Conservation (phyloP, 2,329 filamentous ascomycete genomes). For the Xylaria sp. region DNA sequence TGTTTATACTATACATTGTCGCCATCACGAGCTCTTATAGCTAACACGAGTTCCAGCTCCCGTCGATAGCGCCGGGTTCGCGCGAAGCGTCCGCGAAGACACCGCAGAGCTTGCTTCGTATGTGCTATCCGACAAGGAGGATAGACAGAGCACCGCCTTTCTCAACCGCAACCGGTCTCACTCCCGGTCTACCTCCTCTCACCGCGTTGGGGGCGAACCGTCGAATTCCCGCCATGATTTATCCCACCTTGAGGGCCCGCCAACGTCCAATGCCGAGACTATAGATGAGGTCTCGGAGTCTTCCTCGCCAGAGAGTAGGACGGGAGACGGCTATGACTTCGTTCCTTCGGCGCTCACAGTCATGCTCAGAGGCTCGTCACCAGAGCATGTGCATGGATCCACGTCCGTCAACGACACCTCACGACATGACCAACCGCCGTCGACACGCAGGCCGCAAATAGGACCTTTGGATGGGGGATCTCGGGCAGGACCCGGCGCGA, state of each 20-base stretch:
- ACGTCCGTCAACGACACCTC: neutral
- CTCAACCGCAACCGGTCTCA: conserved; percentile 46
- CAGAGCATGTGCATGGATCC: conserved; percentile 37
- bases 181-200: conserved; percentile 41
- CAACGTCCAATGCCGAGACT: conserved; percentile 20
- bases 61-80: conserved; percentile 72
- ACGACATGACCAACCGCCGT: conserved; percentile 4
- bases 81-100: conserved; percentile 79
- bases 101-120: conserved; percentile 86
- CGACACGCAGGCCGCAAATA: conserved; percentile 12
- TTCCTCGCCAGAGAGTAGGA: conserved; percentile 27
- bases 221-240: conserved; percentile 34
- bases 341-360: conserved; percentile 46
- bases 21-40: neutral
- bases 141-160: conserved; percentile 49
- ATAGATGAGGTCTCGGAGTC: conserved; percentile 38
- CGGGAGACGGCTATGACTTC: conserved; percentile 22
- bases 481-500: neutral
- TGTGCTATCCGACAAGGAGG: conserved; percentile 68
- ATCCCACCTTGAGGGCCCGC: conserved; percentile 26
- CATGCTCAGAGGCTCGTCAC: conserved; percentile 54
- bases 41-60: conserved; percentile 44
- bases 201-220: conserved; percentile 32
- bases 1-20: conserved; percentile 11
- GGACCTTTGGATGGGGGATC: conserved; percentile 5